Base-by-base conservation (phyloP, 2,329 filamentous ascomycete genomes). In the Paraphaeosphaeria sporulosa region DNA sequence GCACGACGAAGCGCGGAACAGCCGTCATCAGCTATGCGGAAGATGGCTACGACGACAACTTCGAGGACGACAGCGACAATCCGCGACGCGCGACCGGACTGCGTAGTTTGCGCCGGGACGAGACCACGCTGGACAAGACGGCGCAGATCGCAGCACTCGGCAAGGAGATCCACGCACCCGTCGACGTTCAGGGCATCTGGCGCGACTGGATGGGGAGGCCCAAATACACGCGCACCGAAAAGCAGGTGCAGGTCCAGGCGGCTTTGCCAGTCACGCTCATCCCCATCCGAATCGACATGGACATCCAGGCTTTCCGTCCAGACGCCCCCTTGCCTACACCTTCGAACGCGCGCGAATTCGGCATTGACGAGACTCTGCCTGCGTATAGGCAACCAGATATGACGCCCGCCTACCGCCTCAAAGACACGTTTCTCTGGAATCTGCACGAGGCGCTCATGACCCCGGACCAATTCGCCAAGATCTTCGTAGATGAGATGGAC, bases 381-480 rank as follows among this genome's bases (percentile, higher is more conserved):
- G 89, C 93, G 58, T 97, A 96, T 80, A 89, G 90, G 71, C 84
- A 86, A 57, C 90, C 90, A 57, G 94, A 97, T 63, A 80, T 87
- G 62, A 93, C 93, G 15, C 89, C 93, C 0, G 90, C 92, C 3
- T 97, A 93, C 79, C 88, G 95, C 64, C 84, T 99, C 59, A 93
- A 96, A 71, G 95, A 99, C 71, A 90, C 92, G n/a, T 98, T 99
- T 71, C 81, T 97, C 55, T 99, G 95, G 95, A 99, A 99, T 71
- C 84, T 99, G 15, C 94, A 98, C 79, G 95, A 99, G 81, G 91
- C 92, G 0, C 83, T 97, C 60, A 91, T 94, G 54, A 99, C 95
- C 0, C 96, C 95, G 0, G 95, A 99, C 73, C 91, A 96, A 73
- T 99, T 98, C 75, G 95, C 95, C n/a, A 87, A 91, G 69, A 89